Evolutionary conservation across 148 eudicot genomes (phyloP), one percentile per base, ranked within the genome.

Genomic region (Salicornia ramosissima): DNA sequence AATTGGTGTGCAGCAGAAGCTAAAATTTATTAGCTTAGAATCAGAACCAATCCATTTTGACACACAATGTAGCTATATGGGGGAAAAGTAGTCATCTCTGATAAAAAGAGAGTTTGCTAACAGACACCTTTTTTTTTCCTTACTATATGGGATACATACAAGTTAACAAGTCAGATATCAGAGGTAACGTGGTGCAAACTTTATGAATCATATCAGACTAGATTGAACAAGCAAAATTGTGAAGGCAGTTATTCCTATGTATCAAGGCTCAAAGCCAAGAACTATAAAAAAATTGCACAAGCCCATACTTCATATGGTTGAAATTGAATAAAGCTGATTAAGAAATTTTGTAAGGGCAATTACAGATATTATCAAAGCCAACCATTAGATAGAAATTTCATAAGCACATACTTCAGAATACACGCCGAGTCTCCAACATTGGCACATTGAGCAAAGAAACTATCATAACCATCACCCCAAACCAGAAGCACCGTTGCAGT

Each of bases 401-500:
- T 28, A 43, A 74, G 61, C 34, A 81, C 97, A 28, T 87, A 95
- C 99, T 84, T 86, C 71, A 85, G 68, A 62, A 95, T 76, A 85
- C 99, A 95, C 39, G 99, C 84, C 5, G 99, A 95, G 77, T 95
- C 99, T 73, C 99, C 99, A 81, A 95, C 96, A 89, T 95, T 95
- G 72, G 97, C 99, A 80, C 99, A 95, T 78, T 95, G 99, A 51
- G 78, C 90, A 81, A 78, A 91, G 76, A 81, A 82, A 80, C 79
- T 86, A 65, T 78, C 85, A 52, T 58, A 77, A 80, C 79, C 84
- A 80, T 86, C 87, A 65, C 82, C 78, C 99, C 99, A 95, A 64
- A 89, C 80, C 67, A 95, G 86, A 75, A 95, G 99, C 72, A 87
- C 67, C 63, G 99, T 95, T 73, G 97, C 96, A 43, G 99, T 95